These are phyloP conservation scores for Huntiella savannae DNA, from an alignment of 2,329 filamentous ascomycete species.

Conservation along the genomic window DNA sequence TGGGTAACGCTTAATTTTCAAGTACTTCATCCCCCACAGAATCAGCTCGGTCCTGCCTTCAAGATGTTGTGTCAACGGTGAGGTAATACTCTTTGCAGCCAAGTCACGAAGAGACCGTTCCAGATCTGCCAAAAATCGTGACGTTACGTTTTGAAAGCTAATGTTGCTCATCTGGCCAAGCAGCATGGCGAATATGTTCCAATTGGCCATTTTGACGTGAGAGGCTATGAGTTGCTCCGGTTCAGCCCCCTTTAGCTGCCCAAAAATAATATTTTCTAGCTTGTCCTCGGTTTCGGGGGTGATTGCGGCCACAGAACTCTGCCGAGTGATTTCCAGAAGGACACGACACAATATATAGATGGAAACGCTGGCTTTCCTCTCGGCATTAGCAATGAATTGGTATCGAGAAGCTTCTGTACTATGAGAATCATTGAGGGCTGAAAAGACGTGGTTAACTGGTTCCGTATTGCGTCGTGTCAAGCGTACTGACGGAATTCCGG, in stretches of 20 bases:
- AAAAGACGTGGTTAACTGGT: conserved; percentile 24
- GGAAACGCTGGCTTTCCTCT: conserved; percentile 80
- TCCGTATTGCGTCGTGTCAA: conserved; percentile 58
- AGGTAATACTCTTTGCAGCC: conserved; percentile 44
- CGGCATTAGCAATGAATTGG: conserved; percentile 58
- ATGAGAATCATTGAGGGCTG: conserved; percentile 30
- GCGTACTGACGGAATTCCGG: background rate
- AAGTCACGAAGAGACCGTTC: conserved; percentile 61
- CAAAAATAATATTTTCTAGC: conserved; percentile 87
- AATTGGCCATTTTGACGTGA: conserved; percentile 76
- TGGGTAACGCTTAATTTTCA: conserved; percentile 56
- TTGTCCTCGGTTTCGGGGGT: conserved; percentile 86
- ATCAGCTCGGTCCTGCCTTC: conserved; percentile 77
- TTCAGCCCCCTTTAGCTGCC: conserved; percentile 79
- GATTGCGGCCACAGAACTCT: conserved; percentile 66
- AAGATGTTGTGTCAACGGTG: conserved; percentile 38
- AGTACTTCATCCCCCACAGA: conserved; percentile 75
- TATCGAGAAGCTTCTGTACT: conserved; percentile 5
- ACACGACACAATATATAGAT: conserved; percentile 93
- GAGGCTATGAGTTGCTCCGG: conserved; percentile 62
- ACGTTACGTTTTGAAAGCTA: conserved; percentile 69
- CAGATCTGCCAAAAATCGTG: conserved; percentile 65
- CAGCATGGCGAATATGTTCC: conserved; percentile 82
- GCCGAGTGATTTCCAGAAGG: conserved; percentile 79
- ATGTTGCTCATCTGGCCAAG: conserved; percentile 92